phyloP scores from a whole-genome alignment of 2,329 filamentous ascomycete species.

The Diaporthe sp. region DNA sequence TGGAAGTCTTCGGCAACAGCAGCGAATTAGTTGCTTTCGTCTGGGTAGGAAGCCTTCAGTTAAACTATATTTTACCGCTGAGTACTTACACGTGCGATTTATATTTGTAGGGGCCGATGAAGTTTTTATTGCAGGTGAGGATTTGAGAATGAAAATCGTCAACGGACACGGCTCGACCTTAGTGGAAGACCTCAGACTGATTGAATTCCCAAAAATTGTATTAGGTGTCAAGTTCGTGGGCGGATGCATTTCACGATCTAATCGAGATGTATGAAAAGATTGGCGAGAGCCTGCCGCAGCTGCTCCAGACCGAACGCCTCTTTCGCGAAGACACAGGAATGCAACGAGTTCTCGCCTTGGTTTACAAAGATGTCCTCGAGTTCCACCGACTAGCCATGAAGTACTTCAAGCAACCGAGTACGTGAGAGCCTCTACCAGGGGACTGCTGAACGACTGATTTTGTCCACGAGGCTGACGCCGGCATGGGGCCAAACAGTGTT shows the following conservation, averaged over 20 bases:
- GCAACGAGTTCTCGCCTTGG: background rate
- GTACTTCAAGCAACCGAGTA: slow-evolving; percentile 30
- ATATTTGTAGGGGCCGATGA: background rate
- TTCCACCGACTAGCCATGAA: slow-evolving; percentile 28
- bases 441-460: background rate
- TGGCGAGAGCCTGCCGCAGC: slow-evolving; percentile 16
- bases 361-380: slow-evolving; percentile 21
- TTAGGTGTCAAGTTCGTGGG: slow-evolving; percentile 19
- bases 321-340: slow-evolving; percentile 1
- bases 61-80: background rate
- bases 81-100: background rate
- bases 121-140: slow-evolving; percentile 25
- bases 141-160: fast-evolving
- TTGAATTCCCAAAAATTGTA: too few relatives aligned
- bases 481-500: slow-evolving; percentile 43
- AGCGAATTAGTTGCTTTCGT: slow-evolving; percentile 12
- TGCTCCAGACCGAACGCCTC: background rate
- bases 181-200: too few relatives aligned
- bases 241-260: slow-evolving; percentile 12
- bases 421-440: background rate
- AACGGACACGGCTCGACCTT: too few relatives aligned
- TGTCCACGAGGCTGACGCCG: background rate
- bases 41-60: background rate
- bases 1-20: slow-evolving; percentile 25
- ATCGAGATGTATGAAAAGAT: slow-evolving; percentile 27